Evolutionary conservation across 495 filamentous ascomycete species (phyloP).

Genomic region (Entonaema liquescens): DNA sequence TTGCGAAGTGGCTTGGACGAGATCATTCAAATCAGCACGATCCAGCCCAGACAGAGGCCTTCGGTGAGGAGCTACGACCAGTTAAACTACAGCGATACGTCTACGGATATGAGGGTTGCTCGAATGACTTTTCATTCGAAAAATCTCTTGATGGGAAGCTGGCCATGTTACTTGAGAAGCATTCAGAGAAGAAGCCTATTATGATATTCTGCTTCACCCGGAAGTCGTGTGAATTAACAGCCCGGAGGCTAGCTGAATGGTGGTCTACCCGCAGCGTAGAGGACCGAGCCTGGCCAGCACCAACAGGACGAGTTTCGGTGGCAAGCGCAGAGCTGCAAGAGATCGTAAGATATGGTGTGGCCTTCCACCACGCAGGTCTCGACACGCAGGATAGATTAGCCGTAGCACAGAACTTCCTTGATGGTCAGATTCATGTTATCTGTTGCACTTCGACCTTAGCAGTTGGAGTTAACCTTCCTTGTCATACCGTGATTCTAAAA

Average conservation of each 20-base stretch:
- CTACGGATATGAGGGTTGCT: conserved; percentile 69
- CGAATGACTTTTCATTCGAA: conserved; percentile 91
- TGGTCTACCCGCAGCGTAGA: conserved; percentile 66
- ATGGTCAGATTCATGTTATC: conserved; percentile 83
- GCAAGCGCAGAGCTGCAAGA: conserved; percentile 69
- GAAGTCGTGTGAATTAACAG: conserved; percentile 78
- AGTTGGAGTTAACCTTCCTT: conserved; percentile 92
- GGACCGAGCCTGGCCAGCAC: conserved; percentile 74
- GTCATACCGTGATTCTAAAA: conserved; percentile 92
- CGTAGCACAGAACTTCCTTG: conserved; percentile 77
- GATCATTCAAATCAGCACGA: conserved; percentile 70
- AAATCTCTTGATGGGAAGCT: conserved; percentile 79
- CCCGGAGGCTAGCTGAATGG: conserved; percentile 72
- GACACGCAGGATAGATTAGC: conserved; percentile 72
- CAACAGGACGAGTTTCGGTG: conserved; percentile 63
- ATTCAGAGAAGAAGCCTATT: conserved; percentile 83
- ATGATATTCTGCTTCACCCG: conserved; percentile 93
- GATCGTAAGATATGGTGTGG: conserved; percentile 74
- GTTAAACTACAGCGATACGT: conserved; percentile 89
- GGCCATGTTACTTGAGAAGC: conserved; percentile 75
- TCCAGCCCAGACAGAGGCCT: conserved; percentile 78
- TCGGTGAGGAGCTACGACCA: conserved; percentile 90
- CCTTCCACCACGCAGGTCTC: conserved; percentile 93
- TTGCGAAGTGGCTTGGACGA: conserved; percentile 91
- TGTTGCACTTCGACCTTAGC: conserved; percentile 96